phyloP scores from a whole-genome alignment of 768 basidiomycete species.

The Strobilomyces confusus region DNA sequence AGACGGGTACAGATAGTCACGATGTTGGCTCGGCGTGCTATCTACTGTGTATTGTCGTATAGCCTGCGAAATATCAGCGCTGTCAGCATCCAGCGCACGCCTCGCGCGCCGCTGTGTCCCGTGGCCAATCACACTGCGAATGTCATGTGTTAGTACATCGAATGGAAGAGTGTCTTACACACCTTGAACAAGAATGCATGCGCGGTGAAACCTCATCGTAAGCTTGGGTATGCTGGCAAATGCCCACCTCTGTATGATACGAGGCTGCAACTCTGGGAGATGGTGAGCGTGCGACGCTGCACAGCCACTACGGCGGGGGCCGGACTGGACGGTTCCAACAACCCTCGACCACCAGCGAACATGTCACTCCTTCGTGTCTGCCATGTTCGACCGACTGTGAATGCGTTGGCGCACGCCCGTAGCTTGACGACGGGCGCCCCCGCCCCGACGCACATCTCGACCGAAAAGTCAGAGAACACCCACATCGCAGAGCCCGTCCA shows the following conservation, averaged over 20 bases:
- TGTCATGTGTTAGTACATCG: not conserved
- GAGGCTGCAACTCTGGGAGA: too few species aligned
- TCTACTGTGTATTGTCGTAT: too few species aligned
- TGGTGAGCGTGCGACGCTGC: too few species aligned
- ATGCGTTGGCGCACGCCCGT: conserved; percentile 13
- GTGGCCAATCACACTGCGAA: conserved; percentile 18
- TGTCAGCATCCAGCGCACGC: too few species aligned
- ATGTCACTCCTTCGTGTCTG: conserved; percentile 59
- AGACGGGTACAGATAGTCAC: too few species aligned
- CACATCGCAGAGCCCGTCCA: conserved; percentile 45
- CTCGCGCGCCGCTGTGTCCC: conserved; percentile 7
- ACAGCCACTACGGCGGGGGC: conserved; percentile 22
- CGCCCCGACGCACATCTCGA: conserved; percentile 20
- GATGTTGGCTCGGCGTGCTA: too few species aligned
- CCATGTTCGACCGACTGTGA: conserved; percentile 28
- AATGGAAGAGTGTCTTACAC: not conserved
- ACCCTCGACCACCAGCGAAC: not conserved
- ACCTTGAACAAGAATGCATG: conserved; percentile 48
- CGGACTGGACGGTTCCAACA: not conserved
- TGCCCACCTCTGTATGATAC: conserved; percentile 53
- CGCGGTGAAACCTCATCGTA: conserved; percentile 48
- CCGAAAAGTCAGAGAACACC: conserved; percentile 25
- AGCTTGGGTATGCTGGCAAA: conserved; percentile 54
- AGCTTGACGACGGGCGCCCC: conserved; percentile 17
- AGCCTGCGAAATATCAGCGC: too few species aligned